phyloP scores from a whole-genome alignment of 2,329 filamentous ascomycete genomes.

The Xylariales sp. region DNA sequence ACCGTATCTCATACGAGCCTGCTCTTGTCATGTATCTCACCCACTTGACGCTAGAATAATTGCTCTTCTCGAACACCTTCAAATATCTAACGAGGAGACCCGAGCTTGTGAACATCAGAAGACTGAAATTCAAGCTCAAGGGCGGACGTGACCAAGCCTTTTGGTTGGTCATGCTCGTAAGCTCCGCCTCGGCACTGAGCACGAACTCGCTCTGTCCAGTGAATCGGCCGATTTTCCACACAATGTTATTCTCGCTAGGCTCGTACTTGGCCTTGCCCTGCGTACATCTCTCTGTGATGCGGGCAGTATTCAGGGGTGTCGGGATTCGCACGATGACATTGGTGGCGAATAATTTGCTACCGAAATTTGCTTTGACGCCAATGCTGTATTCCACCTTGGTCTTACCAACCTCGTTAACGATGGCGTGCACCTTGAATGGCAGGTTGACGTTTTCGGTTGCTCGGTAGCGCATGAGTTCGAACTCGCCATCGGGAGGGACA shows the following conservation, averaged over 20 bases:
- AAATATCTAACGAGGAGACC: conserved; percentile 88
- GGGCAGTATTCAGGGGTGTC: conserved; percentile 92
- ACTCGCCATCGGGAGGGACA: conserved; percentile 93
- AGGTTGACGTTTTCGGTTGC: conserved; percentile 98
- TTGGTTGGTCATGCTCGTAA: conserved; percentile 97
- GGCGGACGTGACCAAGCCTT: conserved; percentile 95
- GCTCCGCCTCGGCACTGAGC: conserved; percentile 83
- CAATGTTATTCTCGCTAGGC: conserved; percentile 94
- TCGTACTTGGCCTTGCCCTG: conserved; percentile 99
- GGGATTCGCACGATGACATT: conserved; percentile 94
- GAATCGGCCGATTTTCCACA: conserved; percentile 99
- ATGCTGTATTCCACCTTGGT: conserved; percentile 99
- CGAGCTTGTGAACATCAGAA: conserved; percentile 97
- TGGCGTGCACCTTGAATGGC: conserved; percentile 97
- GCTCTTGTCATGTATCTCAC: conserved; percentile 98
- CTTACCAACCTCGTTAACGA: conserved; percentile 94
- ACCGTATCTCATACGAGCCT: conserved; percentile 96
- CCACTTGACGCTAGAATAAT: conserved; percentile 99
- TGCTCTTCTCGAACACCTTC: conserved; percentile 99
- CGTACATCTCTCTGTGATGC: conserved; percentile 85
- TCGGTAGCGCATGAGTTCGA: conserved; percentile 97
- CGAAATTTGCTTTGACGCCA: conserved; percentile 94
- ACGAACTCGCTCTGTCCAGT: conserved; percentile 97
- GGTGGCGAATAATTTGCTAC: conserved; percentile 91
- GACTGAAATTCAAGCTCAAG: conserved; percentile 82